Conservation (phyloP, 371 early-diverging fungal species). For the Lichtheimia ramosa region DNA sequence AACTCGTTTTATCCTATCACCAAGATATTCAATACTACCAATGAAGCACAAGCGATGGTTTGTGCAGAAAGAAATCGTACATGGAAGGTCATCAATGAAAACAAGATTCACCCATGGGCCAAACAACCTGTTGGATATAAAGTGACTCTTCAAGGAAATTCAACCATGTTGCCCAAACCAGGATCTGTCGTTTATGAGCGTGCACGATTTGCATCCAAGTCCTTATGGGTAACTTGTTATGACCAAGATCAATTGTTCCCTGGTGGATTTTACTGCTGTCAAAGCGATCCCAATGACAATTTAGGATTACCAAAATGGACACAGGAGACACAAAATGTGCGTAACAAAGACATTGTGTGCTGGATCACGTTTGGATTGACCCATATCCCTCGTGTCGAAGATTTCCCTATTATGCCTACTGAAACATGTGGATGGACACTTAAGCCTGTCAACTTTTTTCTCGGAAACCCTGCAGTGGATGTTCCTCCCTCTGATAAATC, state of each 20-base stretch:
- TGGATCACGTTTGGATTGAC: slow-evolving; percentile 53
- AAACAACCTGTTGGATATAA: slow-evolving; percentile 41
- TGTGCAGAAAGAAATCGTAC: slow-evolving; percentile 24
- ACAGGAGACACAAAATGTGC: slow-evolving; percentile 22
- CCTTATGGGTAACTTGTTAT: slow-evolving; percentile 51
- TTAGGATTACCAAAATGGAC: slow-evolving; percentile 38
- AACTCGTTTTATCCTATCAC: slow-evolving; percentile 34
- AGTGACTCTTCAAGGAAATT: slow-evolving; percentile 23
- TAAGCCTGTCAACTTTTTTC: slow-evolving; percentile 16
- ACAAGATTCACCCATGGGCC: slow-evolving; percentile 39
- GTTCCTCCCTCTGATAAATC: slow-evolving; percentile 6
- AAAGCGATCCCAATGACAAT: slow-evolving; percentile 23
- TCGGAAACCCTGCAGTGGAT: slow-evolving; percentile 11
- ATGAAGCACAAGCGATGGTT: slow-evolving; percentile 30
- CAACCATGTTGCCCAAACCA: slow-evolving; percentile 39
- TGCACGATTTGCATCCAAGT: slow-evolving; percentile 46
- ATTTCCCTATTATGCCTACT: slow-evolving; percentile 56
- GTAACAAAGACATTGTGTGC: slow-evolving; percentile 42
- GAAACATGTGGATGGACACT: slow-evolving; percentile 47
- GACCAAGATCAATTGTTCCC: slow-evolving; percentile 42
- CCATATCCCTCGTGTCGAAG: slow-evolving; percentile 49
- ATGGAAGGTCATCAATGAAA: slow-evolving; percentile 46
- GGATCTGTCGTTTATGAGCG: slow-evolving; percentile 46
- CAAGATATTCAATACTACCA: slow-evolving; percentile 31
- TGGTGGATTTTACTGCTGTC: slow-evolving; percentile 51